Conservation (phyloP, 2,329 filamentous ascomycete genomes). For the Epichloe sibirici region DNA sequence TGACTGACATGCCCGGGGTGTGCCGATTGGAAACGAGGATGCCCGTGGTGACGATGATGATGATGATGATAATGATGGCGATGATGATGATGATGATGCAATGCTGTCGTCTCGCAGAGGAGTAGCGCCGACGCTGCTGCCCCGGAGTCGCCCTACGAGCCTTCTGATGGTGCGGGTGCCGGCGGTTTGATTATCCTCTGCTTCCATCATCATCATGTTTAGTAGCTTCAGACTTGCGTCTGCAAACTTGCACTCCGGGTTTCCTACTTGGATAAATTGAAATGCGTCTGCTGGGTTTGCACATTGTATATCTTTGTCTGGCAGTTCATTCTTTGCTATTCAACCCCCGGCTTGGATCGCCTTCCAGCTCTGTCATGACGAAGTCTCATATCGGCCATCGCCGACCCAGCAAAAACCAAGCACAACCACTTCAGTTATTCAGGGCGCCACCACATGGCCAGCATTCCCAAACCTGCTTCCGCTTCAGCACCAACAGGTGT, state of each 20-base stretch:
- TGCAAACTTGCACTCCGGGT: background rate
- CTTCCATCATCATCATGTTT: background rate
- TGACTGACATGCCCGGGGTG: background rate
- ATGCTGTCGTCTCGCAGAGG: background rate
- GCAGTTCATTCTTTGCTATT: background rate
- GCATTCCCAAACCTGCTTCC: background rate
- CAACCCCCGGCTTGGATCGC: background rate
- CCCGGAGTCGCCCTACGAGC: slow-evolving; percentile 9
- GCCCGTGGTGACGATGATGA: background rate
- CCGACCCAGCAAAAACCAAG: background rate
- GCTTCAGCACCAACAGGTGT: too few relatives aligned
- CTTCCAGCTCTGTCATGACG: background rate
- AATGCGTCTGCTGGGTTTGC: background rate
- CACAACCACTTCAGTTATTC: background rate
- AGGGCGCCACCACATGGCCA: background rate
- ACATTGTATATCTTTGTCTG: background rate
- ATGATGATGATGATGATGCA: background rate
- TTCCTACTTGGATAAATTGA: too few relatives aligned
- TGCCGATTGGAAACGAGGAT: background rate
- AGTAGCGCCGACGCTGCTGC: slow-evolving; percentile 2
- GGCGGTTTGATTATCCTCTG: background rate
- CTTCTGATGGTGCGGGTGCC: slow-evolving; percentile 3
- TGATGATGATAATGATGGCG: background rate
- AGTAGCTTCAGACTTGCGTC: background rate
- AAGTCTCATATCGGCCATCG: background rate